These are phyloP conservation scores for Phaeosphaeria sp. DNA, from an alignment of 2,329 filamentous ascomycete genomes.

Conservation along the genomic window DNA sequence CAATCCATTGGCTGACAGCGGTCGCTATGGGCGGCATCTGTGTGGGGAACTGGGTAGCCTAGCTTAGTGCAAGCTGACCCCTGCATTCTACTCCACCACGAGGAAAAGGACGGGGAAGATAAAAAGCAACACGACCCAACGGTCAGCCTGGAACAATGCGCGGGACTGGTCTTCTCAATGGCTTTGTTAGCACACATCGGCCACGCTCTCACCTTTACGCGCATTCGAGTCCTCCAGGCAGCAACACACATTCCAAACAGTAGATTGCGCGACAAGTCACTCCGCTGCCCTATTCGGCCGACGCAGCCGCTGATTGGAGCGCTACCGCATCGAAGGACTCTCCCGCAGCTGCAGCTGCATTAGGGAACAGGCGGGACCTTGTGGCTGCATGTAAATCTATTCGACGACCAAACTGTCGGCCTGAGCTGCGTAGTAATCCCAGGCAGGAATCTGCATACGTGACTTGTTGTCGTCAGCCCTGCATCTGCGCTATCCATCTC, in stretches of 20 bases:
- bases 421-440: slow-evolving; percentile 16
- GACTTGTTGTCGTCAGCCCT: slow-evolving; percentile 30
- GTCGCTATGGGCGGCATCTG: background rate
- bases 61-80: slow-evolving; percentile 8
- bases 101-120: background rate
- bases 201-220: background rate
- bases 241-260: slow-evolving; percentile 11
- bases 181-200: background rate
- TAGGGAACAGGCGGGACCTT: slow-evolving; percentile 18
- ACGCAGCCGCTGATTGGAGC: background rate
- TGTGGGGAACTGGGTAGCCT: slow-evolving; percentile 14
- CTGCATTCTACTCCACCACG: background rate
- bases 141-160: slow-evolving; percentile 4
- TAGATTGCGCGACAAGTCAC: slow-evolving; percentile 21
- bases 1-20: slow-evolving; percentile 21
- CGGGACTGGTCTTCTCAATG: background rate
- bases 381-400: slow-evolving; percentile 17
- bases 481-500: slow-evolving; percentile 3
- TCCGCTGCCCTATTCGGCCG: background rate
- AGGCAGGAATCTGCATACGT: slow-evolving; percentile 27
- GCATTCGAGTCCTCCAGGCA: slow-evolving; percentile 18
- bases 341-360: slow-evolving; percentile 11
- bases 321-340: slow-evolving; percentile 15
- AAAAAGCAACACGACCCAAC: slow-evolving; percentile 12
- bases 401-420: slow-evolving; percentile 18